Percentiles rank a stretch among this genome's conserved stretches.
phyloP scores from a whole-genome alignment of 306 rosid genomes.

The Arachis stenosperma region DNA sequence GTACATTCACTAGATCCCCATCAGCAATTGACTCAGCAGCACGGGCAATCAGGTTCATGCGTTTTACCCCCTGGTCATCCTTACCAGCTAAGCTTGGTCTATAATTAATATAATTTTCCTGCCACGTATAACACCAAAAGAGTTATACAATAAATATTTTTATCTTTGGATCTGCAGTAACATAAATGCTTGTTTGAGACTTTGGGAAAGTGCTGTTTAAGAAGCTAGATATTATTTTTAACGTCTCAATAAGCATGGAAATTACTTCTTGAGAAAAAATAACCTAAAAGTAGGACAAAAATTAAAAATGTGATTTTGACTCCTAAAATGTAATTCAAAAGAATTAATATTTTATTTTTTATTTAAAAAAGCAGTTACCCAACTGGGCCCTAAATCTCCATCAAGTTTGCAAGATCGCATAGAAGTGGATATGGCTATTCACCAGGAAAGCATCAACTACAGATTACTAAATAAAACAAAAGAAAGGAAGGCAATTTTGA shows the following conservation, averaged over 20 bases:
- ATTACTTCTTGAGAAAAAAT: no score
- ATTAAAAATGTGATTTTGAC: no score
- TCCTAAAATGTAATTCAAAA: no score
- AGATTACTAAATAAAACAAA: slow-evolving; percentile 17
- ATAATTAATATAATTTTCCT: slow-evolving; percentile 94
- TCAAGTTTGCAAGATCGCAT: not conserved
- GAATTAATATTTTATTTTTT: no score
- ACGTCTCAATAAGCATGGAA: no score
- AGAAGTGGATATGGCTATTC: slow-evolving; percentile 5
- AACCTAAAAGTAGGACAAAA: no score
- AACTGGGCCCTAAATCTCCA: not conserved
- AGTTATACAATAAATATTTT: slow-evolving; percentile 22
- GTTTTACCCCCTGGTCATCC: slow-evolving; percentile 80
- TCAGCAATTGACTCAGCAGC: slow-evolving; percentile 94
- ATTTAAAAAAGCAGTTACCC: no score
- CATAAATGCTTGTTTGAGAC: no score
- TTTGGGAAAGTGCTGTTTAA: no score
- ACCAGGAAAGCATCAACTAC: slow-evolving; percentile 12
- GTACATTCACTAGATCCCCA: slow-evolving; percentile 92
- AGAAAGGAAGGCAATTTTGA: slow-evolving; percentile 15
- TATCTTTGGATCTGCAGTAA: not conserved
- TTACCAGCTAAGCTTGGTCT: slow-evolving; percentile 73
- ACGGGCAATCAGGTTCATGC: slow-evolving; percentile 79
- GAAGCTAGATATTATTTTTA: no score
- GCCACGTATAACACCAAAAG: slow-evolving; percentile 40